These are phyloP conservation scores for Moringa oleifera DNA, from an alignment of 345 rosid genomes.

Conservation along the genomic window DNA sequence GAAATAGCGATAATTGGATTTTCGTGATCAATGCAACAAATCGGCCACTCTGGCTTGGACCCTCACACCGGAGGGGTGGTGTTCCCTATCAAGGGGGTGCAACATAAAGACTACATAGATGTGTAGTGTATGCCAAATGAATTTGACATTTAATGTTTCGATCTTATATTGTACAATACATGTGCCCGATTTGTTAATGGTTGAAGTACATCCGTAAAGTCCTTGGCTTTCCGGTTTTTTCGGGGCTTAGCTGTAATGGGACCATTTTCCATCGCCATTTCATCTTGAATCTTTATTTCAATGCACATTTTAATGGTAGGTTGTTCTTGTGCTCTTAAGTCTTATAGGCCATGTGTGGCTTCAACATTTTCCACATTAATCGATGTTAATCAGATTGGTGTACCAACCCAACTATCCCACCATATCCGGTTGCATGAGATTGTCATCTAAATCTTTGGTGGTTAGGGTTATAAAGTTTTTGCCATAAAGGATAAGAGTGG, in stretches of 20 bases:
- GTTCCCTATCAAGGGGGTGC: conserved; percentile 3
- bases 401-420: too few species aligned
- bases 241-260: conserved; percentile 20
- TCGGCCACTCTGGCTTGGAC: conserved; percentile 21
- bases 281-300: neutral
- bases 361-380: too few species aligned
- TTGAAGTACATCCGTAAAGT: conserved; percentile 15
- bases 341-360: too few species aligned
- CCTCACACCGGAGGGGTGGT: neutral
- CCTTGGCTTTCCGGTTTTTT: conserved; percentile 2
- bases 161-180: conserved; percentile 5
- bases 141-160: conserved; percentile 12
- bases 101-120: neutral
- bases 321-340: conserved; percentile 11
- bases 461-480: too few species aligned
- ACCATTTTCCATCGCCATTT: neutral
- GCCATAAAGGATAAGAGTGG: too few species aligned
- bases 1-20: neutral
- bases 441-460: too few species aligned
- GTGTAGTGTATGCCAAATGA: conserved; percentile 9
- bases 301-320: neutral
- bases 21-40: neutral
- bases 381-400: too few species aligned
- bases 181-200: conserved; percentile 7
- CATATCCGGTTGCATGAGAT: too few species aligned